phyloP scores from a whole-genome alignment of 2,329 filamentous ascomycete species.

The Fonsecaea nubica region DNA sequence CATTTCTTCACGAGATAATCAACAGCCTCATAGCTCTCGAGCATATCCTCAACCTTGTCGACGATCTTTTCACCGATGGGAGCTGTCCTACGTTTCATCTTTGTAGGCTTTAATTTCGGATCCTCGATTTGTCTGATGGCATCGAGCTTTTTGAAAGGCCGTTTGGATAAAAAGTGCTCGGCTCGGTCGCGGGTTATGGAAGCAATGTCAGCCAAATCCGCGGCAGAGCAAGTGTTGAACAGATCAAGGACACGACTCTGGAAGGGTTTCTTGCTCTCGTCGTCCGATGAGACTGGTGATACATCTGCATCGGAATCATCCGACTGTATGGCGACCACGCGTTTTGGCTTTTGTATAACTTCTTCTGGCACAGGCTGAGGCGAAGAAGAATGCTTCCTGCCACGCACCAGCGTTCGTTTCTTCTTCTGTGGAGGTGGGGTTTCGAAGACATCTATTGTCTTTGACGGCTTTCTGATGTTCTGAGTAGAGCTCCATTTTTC shows the following conservation, averaged over 20 bases:
- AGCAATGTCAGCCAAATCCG: slow-evolving; percentile 82
- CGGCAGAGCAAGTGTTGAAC: slow-evolving; percentile 78
- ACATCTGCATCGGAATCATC: slow-evolving; percentile 54
- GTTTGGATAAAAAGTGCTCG: slow-evolving; percentile 71
- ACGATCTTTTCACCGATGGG: slow-evolving; percentile 71
- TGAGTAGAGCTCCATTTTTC: slow-evolving; percentile 64
- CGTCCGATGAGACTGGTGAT: slow-evolving; percentile 49
- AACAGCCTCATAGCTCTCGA: slow-evolving; percentile 79
- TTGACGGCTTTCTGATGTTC: slow-evolving; percentile 41
- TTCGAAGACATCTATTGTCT: slow-evolving; percentile 38
- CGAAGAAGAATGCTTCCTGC: slow-evolving; percentile 48
- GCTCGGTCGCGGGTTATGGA: slow-evolving; percentile 74
- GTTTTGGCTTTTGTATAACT: slow-evolving; percentile 26
- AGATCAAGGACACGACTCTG: slow-evolving; percentile 72
- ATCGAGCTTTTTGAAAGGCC: slow-evolving; percentile 73
- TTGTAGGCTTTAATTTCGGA: slow-evolving; percentile 57
- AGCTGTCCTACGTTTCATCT: slow-evolving; percentile 57
- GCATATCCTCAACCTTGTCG: slow-evolving; percentile 73
- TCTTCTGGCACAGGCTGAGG: slow-evolving; percentile 40
- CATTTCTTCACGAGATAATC: slow-evolving; percentile 81
- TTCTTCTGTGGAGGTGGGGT: slow-evolving; percentile 38
- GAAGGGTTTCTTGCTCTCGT: slow-evolving; percentile 46
- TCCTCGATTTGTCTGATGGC: slow-evolving; percentile 70
- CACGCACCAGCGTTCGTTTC: slow-evolving; percentile 57
- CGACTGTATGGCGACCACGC: slow-evolving; percentile 44